A percentile compares a stretch with the other conserved stretches of the same genome.
phyloP scores from a whole-genome alignment of 1,139 yeast species.

The Yamadazyma sp. region DNA sequence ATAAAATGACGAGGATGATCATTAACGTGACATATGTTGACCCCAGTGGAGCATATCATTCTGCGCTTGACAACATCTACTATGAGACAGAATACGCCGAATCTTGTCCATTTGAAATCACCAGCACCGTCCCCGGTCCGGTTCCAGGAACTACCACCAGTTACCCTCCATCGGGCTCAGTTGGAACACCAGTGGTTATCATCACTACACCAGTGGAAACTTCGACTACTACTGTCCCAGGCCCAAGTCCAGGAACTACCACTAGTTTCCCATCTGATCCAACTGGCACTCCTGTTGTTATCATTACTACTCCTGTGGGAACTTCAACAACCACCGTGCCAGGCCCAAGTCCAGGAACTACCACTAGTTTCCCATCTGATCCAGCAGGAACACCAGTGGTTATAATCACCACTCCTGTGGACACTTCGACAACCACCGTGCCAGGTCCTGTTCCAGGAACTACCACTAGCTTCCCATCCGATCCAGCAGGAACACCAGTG shows the following conservation, averaged over 20 bases:
- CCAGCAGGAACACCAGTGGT: not conserved
- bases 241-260: no score
- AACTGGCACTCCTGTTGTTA: no score
- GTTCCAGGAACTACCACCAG: not conserved
- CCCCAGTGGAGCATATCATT: not conserved
- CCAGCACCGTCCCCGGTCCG: not conserved
- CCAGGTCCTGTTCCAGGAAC: not conserved
- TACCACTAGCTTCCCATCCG: not conserved
- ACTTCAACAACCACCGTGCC: no score
- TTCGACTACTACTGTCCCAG: no score
- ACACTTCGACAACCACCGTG: not conserved
- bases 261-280: no score
- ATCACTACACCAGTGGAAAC: constrained; percentile 25
- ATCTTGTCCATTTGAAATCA: not conserved
- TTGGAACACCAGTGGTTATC: not conserved
- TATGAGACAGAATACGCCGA: not conserved
- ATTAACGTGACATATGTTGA: not conserved
- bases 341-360: not conserved
- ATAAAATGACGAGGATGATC: not conserved
- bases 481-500: not conserved
- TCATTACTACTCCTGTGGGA: no score
- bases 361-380: not conserved
- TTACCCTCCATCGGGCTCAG: not conserved
- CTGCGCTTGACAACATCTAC: not conserved
- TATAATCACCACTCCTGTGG: not conserved